Base-by-base conservation (phyloP, 352 stramenopile species). In the Phytophthora pseudosyringae region DNA sequence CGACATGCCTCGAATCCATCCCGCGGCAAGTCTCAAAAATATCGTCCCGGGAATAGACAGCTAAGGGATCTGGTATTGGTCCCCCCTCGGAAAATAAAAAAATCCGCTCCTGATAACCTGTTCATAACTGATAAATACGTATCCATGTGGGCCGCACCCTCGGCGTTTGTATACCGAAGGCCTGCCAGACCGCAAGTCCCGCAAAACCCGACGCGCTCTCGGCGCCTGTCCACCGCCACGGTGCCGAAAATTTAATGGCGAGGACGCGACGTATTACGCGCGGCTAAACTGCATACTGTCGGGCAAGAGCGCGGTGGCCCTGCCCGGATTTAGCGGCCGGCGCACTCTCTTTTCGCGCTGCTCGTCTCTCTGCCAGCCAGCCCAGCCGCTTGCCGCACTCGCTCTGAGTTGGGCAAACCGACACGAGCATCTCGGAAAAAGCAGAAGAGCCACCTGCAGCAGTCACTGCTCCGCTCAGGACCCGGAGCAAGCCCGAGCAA, bases 361-460 rank as follows among this genome's bases (percentile, higher is more conserved):
- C 59, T 58, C 31, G 53, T 25, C 48, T 73, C 67, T 65, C 67
- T 75, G 35, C 67, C 67, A 75, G 61, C 61, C 60, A 72, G 44
- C 33, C 54, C 68, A 59, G 46, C 36, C 44, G 43, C 54, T 36
- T 62, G 52, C 43, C 43, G 33, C 40, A 40, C 49, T 58, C 28
- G 44, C 29, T 28, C 55, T 51, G 38, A 48, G 40, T 49, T 58
- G 26, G 26, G 26, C 59, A 32, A 68, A 68, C 32, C 54, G 59
- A 55, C 38, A 41, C 49, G 35, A 60, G 57, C 68, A 76, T 73
- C 64, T 77, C 64, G 54, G 51, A 75, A 78, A 75, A 72, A 65
- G 67, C 70, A 78, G 70, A 75, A 72, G 66, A 73, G 70, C 51
- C 63, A 54, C 53, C 46, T 63, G 57, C 51, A 38, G 43, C 52